Evolutionary conservation across 345 rosid genomes (phyloP), one percentile per base, ranked within the genome.

Genomic region (Bruguiera gymnorhiza): DNA sequence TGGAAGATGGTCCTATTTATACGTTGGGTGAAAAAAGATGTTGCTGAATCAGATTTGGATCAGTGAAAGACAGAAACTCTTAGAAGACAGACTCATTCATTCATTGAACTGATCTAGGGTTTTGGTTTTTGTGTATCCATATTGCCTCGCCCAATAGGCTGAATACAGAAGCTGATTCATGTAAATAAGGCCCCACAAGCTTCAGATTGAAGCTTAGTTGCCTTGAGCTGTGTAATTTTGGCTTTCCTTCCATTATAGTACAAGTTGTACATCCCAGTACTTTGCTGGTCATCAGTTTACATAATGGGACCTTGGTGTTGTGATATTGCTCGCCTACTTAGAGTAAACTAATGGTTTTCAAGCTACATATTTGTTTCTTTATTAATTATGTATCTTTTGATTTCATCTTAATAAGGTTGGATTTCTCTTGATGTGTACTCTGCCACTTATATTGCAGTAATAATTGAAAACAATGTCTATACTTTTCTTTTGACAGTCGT

Each of bases 401-500:
- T 61, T 52, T 60, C 36, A 15, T 72, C 55, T 65, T 75, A 51
- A 53, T 19, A 24, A 57, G 51, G 15, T 66, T 46, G 20, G 9
- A 9, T 32, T 60, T 65, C 32, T 23, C 1, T 5, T 8, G 56
- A 6, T 56, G 56, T 48, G 48, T 6, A 46, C 24, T 52, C 51
- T 71, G 61, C 39, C 53, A 63, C 58, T 66, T 63, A 43, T 72
- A 68, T 69, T 65, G 69, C 32, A 11, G n/a, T 69, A n/a, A 27
- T 52, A 64, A 50, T 29, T 21, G 51, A 70, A 68, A 21, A 56
- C 37, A 13, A 69, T 69, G 67, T 78, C 78, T 61, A 81, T 70
- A 43, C 66, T 39, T 64, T 65, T 79, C 20, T 67, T 65, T 70
- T 75, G 62, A 71, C 90, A 95, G 99, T 95, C 99, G 34, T 82